Conservation (phyloP, 305 asterid species). For the Fraxinus platypoda region DNA sequence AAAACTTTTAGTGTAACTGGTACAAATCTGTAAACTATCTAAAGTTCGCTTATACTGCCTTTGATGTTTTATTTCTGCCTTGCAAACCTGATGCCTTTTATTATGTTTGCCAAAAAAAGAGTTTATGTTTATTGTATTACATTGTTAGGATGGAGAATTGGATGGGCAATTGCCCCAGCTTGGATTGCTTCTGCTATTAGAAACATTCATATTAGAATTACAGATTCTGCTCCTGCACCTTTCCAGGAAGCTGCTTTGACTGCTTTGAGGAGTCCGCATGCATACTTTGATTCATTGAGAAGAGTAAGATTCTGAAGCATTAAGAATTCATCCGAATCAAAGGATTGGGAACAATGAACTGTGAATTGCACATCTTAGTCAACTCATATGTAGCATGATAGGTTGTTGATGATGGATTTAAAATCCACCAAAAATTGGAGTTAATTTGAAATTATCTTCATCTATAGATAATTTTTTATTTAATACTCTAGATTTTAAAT, state of each 20-base stretch:
- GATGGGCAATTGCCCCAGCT: constrained; percentile 85
- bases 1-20: constrained; percentile 87
- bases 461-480: neutral
- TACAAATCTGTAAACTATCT: constrained; percentile 15
- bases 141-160: constrained; percentile 84
- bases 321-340: neutral
- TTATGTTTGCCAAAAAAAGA: neutral
- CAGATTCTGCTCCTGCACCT: constrained; percentile 91
- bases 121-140: neutral
- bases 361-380: neutral
- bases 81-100: neutral
- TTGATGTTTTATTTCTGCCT: neutral
- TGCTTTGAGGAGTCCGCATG: constrained; percentile 64
- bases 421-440: neutral
- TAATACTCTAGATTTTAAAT: neutral
- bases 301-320: constrained; percentile 35
- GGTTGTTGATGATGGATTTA: neutral
- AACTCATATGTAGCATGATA: neutral
- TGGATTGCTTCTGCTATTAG: constrained; percentile 71
- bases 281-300: constrained; percentile 51
- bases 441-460: neutral
- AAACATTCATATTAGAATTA: constrained; percentile 64
- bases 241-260: constrained; percentile 87
- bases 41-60: neutral
- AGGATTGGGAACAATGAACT: neutral